Percentiles rank a stretch among this genome's conserved stretches.
phyloP scores from a whole-genome alignment of 305 asterid species.

The Plantago lanceolata region DNA sequence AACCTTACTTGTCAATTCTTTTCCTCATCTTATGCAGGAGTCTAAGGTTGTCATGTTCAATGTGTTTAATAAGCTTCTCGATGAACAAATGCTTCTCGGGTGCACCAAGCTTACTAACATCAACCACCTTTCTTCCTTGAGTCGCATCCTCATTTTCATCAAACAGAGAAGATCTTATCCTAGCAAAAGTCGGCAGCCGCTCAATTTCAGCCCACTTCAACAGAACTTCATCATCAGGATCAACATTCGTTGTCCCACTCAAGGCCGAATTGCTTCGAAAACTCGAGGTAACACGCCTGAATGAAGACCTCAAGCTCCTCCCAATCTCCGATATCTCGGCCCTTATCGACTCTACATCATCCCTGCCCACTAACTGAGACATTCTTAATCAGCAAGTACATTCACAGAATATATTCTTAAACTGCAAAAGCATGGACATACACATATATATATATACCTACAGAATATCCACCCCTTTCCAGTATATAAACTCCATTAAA shows the following conservation, averaged over 20 bases:
- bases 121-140: constrained; percentile 34
- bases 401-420: background rate
- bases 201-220: constrained; percentile 46
- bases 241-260: constrained; percentile 24
- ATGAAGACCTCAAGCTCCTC: constrained; percentile 37
- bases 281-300: constrained; percentile 31
- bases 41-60: constrained; percentile 30
- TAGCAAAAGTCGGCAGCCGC: constrained; percentile 39
- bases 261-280: constrained; percentile 28
- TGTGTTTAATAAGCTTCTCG: constrained; percentile 30
- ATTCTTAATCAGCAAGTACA: constrained; percentile 12
- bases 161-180: constrained; percentile 39
- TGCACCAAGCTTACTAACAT: constrained; percentile 36
- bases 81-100: constrained; percentile 27
- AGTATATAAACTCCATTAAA: background rate
- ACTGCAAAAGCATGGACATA: background rate
- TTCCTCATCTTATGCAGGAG: constrained; percentile 28
- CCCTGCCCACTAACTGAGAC: constrained; percentile 44
- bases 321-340: constrained; percentile 32
- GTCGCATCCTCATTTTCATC: constrained; percentile 26
- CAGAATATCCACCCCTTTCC: background rate
- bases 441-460: background rate
- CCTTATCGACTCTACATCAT: constrained; percentile 38
- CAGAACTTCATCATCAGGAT: constrained; percentile 32
- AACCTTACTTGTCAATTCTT: constrained; percentile 30